phyloP scores from a whole-genome alignment of 805 yeast genomes.

The Sugiyamaella floridensis region DNA sequence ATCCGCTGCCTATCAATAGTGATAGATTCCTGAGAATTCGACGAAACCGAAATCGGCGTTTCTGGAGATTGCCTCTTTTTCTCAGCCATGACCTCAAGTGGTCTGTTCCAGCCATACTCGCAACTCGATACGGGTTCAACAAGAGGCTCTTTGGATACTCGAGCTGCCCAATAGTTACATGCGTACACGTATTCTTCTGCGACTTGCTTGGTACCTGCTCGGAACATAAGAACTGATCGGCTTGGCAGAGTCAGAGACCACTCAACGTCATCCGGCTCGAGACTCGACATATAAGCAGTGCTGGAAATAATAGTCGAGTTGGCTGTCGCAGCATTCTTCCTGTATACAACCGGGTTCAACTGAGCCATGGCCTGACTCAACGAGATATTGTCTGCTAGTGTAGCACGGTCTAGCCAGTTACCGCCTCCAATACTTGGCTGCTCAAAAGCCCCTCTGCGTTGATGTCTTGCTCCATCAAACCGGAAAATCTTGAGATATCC shows the following conservation, averaged over 20 bases:
- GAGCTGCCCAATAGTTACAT: constrained; percentile 86
- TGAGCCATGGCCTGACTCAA: constrained; percentile 38
- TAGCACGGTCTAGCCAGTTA: constrained; percentile 60
- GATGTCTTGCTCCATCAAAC: constrained; percentile 14
- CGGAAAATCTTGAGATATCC: constrained; percentile 43
- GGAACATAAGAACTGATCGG: constrained; percentile 42
- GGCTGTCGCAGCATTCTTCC: background rate
- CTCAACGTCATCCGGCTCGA: constrained; percentile 26
- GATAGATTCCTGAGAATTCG: constrained; percentile 15
- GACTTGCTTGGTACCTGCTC: constrained; percentile 56
- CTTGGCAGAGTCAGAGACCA: constrained; percentile 54
- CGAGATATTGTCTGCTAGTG: constrained; percentile 46
- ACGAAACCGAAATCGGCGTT: constrained; percentile 1
- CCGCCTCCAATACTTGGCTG: constrained; percentile 44
- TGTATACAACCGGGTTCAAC: constrained; percentile 24
- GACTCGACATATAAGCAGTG: constrained; percentile 3
- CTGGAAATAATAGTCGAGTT: constrained; percentile 7
- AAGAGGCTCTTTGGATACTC: constrained; percentile 69
- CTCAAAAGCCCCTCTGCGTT: constrained; percentile 5
- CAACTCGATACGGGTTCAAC: constrained; percentile 61
- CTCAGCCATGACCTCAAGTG: constrained; percentile 9
- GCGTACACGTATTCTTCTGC: constrained; percentile 67
- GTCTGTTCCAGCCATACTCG: constrained; percentile 69
- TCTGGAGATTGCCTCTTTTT: background rate
- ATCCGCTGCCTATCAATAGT: constrained; percentile 16